Base-by-base conservation (phyloP, 2,329 filamentous ascomycete genomes). In the Claviceps capensis region DNA sequence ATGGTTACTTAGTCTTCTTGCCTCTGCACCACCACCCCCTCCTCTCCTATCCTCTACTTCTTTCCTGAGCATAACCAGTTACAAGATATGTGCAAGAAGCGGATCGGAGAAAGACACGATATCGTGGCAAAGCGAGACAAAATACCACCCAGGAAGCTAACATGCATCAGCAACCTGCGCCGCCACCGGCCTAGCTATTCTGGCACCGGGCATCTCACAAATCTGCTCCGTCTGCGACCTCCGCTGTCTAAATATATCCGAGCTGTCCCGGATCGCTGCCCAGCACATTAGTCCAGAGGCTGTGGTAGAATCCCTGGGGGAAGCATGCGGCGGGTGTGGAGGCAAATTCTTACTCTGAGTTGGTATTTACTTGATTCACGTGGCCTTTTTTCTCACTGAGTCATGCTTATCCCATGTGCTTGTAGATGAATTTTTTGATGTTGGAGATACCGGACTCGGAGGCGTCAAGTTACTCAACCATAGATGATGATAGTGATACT, bases 211-310 rank as follows among this genome's bases (percentile, higher is more conserved):
- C 2, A 68, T 75, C 47, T 79, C 77, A 0, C 68, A 72, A 37
- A 71, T 72, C 3, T 82, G 78, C 50, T 74, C 73, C 19, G 73
- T 81, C 2, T 82, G 78, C 57, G 72, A 72, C 16, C 62, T 70
- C 26, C 70, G 77, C 23, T 78, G 74, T 7, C 66, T 81, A 19
- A 69, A 71, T 46, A 61, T 68, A 0, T 64, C 69, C 4, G 69
- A 72, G 55, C 62, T 80, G 22, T 56, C 60, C 2, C 62, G 57
- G 22, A 60, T 70, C 13, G 67, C 66, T 2, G 54, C 59, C 37
- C 55, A 63, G 50, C 56, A 65, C 36, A 53, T 68, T 4, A 64
- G 63, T 0, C 50, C 57, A 0, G 63, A 61, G 1, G 59, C 61
- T 4, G 53, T 55, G 30, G 56, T 67, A 2, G 63, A 67, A 26